Base-by-base conservation (phyloP, 768 basidiomycete genomes). In the Suillus alpinus region DNA sequence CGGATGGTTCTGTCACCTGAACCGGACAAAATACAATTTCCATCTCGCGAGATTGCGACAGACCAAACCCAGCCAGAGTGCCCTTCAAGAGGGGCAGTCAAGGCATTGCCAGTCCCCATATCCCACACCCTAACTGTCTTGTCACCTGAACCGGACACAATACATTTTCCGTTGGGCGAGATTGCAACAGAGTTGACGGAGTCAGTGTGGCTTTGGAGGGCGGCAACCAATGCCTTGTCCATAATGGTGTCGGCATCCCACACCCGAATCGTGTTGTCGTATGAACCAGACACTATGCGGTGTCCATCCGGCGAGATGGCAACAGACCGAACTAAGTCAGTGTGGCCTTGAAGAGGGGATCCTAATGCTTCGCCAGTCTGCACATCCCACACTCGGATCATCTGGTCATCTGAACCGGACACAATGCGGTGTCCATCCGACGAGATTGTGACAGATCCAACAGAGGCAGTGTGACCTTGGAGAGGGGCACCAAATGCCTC, bases 131-230 rank as follows among this genome's bases (percentile, higher is more conserved):
- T 13, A 7, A 59, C 18, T 6, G 32, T 59, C 37, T 29, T 59
- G 23, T 59, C 59, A 6, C 14, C 26, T 14, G 59, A 59, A 18
- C 59, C 50, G 26, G 58, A 59, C 14, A 39, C 58, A 13, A 59
- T 49, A 8, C 10, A 34, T 37, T 32, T 26, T 14, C 58, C 58
- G 23, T 59, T 47, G 8, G 58, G 58, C 2, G 58, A 59, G 47
- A 59, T 49, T 36, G 31, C 40, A 13, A 58, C 44, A 14, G 57
- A 58, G 8, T 20, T n/a, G n/a, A n/a, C n/a, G n/a, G n/a, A n/a
- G n/a, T n/a, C n/a, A n/a, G n/a, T n/a, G n/a, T n/a, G n/a, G n/a
- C n/a, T n/a, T n/a, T n/a, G n/a, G n/a, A n/a, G n/a, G n/a, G n/a
- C n/a, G n/a, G n/a, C n/a, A n/a, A n/a, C n/a, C n/a, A n/a, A n/a